A percentile compares a stretch with the other conserved stretches of the same genome.
These are phyloP conservation scores for Syzygium aqueum DNA, from an alignment of 345 rosid species.

Conservation along the genomic window DNA sequence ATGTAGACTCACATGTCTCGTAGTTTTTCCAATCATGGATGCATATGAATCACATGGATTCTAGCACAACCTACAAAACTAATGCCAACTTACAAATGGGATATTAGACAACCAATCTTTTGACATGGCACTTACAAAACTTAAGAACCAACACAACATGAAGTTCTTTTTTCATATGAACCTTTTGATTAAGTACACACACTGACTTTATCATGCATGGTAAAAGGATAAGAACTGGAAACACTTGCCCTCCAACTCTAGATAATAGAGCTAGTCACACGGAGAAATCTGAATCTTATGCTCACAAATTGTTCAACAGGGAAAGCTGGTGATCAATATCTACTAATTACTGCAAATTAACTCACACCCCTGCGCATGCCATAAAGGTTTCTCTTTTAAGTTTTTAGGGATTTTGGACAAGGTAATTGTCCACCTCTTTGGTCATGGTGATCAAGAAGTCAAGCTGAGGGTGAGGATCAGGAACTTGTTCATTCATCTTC, in stretches of 20 bases:
- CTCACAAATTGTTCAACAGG: not conserved
- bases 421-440: slow-evolving; percentile 15
- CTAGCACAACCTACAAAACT: not conserved
- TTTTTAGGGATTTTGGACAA: not conserved
- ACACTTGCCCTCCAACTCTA: not conserved
- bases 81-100: not conserved
- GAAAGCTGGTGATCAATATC: not conserved
- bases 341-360: not conserved
- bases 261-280: not conserved
- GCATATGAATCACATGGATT: not conserved
- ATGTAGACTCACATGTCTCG: not conserved
- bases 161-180: not conserved
- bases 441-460: slow-evolving; percentile 11
- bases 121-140: not conserved
- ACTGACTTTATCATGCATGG: not conserved
- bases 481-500: slow-evolving; percentile 15
- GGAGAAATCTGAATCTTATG: not conserved
- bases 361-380: not conserved
- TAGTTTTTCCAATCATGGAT: not conserved
- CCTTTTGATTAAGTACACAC: not conserved
- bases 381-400: not conserved
- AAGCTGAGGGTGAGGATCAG: slow-evolving; percentile 13
- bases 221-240: not conserved
- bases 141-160: not conserved
- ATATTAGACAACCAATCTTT: not conserved